phyloP scores from a whole-genome alignment of 768 basidiomycete species.

The Thelephora ganbajun region DNA sequence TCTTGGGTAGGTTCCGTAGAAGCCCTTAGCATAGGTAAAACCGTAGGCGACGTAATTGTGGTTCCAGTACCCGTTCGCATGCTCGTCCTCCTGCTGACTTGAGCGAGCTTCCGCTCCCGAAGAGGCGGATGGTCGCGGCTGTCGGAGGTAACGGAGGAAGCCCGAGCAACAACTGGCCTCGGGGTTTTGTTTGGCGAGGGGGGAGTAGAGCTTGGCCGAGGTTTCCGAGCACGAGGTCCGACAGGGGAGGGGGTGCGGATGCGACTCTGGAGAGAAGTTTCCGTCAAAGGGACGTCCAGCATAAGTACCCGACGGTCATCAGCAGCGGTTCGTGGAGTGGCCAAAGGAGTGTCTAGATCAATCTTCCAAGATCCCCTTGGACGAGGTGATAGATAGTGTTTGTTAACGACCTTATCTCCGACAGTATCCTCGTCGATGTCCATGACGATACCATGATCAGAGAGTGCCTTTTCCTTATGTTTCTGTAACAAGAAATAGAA shows the following conservation, averaged over 20 bases:
- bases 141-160: neutral
- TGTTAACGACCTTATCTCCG: constrained; percentile 19
- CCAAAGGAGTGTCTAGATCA: constrained; percentile 6
- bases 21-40: too few species aligned
- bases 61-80: too few species aligned
- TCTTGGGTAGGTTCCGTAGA: too few species aligned
- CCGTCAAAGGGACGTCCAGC: constrained; percentile 8
- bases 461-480: constrained; percentile 54
- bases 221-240: constrained; percentile 30
- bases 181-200: neutral
- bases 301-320: constrained; percentile 1
- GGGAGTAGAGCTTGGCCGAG: constrained; percentile 11
- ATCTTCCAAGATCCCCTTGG: constrained; percentile 16
- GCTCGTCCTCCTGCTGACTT: too few species aligned
- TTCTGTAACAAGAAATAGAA: constrained; percentile 76
- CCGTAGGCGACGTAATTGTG: too few species aligned
- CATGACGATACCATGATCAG: constrained; percentile 36
- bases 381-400: constrained; percentile 28
- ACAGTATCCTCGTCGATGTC: constrained; percentile 16
- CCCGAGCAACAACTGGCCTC: too few species aligned
- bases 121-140: constrained; percentile 3
- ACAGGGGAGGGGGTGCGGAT: constrained; percentile 34
- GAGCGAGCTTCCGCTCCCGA: too few species aligned
- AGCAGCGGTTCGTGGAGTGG: constrained; percentile 1
- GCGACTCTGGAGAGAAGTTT: constrained; percentile 15